Evolutionary conservation across 2,329 filamentous ascomycete genomes (phyloP).

Genomic region (Sclerotinia spermophila): DNA sequence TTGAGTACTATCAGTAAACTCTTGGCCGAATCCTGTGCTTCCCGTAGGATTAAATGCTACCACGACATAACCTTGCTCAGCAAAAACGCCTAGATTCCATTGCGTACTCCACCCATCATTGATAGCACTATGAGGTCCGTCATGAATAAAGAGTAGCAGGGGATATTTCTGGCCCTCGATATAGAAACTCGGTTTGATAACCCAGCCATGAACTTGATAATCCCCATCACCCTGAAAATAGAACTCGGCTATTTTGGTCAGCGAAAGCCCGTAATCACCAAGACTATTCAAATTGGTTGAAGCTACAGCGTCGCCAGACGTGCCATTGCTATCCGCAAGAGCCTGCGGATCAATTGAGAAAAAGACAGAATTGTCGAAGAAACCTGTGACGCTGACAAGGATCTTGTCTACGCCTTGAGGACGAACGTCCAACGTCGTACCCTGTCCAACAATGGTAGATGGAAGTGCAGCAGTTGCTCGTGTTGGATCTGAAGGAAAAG

Average conservation of each 20-base stretch:
- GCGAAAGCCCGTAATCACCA: slow-evolving; percentile 25
- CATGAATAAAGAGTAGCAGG: slow-evolving; percentile 72
- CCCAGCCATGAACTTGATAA: slow-evolving; percentile 28
- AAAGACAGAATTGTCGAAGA: slow-evolving; percentile 68
- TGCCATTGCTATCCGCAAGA: slow-evolving; percentile 21
- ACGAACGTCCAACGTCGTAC: slow-evolving; percentile 38
- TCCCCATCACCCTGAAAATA: slow-evolving; percentile 29
- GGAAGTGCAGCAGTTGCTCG: slow-evolving; percentile 2
- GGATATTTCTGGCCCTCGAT: slow-evolving; percentile 67
- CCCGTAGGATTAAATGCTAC: slow-evolving; percentile 77
- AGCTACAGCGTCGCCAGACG: slow-evolving; percentile 23
- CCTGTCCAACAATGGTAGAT: slow-evolving; percentile 4
- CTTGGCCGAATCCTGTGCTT: slow-evolving; percentile 69
- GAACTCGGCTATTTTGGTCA: slow-evolving; percentile 26
- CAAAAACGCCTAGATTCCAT: slow-evolving; percentile 80
- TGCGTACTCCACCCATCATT: slow-evolving; percentile 70
- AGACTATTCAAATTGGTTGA: slow-evolving; percentile 23
- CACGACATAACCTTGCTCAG: slow-evolving; percentile 79
- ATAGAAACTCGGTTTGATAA: slow-evolving; percentile 44
- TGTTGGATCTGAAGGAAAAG: background rate
- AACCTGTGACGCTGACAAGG: slow-evolving; percentile 57
- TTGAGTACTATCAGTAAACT: slow-evolving; percentile 52
- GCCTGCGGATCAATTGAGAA: slow-evolving; percentile 41
- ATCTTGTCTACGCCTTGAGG: slow-evolving; percentile 39
- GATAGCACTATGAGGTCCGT: slow-evolving; percentile 76